Conservation (phyloP, 1,284 basidiomycete species). For the Apiotrichum laibachii region DNA sequence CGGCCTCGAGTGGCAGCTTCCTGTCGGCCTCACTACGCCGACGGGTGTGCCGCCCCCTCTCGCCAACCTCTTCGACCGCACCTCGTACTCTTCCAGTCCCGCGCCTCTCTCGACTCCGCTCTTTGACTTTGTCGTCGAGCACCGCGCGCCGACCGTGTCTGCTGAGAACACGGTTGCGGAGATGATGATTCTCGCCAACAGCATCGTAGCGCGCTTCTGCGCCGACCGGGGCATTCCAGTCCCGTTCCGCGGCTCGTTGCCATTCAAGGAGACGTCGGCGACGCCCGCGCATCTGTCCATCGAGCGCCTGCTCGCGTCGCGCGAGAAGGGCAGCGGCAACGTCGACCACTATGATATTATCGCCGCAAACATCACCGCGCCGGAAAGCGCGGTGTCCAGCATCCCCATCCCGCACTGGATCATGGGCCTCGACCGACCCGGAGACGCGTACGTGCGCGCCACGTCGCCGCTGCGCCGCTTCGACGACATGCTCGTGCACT, state of each 20-base stretch:
- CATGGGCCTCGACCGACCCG: slow-evolving; percentile 59
- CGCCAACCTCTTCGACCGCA: slow-evolving; percentile 21
- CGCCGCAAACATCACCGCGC: slow-evolving; percentile 1
- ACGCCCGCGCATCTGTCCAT: slow-evolving; percentile 4
- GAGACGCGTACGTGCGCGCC: slow-evolving; percentile 69
- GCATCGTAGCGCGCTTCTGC: slow-evolving; percentile 72
- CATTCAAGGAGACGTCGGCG: slow-evolving; percentile 38
- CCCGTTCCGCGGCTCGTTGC: slow-evolving; percentile 60
- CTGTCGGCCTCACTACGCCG: background rate
- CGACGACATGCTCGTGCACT: slow-evolving; percentile 80
- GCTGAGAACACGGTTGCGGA: slow-evolving; percentile 64
- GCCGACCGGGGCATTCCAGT: slow-evolving; percentile 63
- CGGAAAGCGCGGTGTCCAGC: background rate
- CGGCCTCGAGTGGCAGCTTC: slow-evolving; percentile 35
- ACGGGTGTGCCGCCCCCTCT: background rate
- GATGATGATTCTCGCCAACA: slow-evolving; percentile 77
- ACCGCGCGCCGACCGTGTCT: background rate
- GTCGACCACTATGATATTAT: background rate
- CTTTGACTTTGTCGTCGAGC: background rate
- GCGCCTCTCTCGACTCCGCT: background rate
- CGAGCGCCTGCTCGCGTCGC: slow-evolving; percentile 11
- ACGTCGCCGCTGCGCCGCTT: slow-evolving; percentile 88
- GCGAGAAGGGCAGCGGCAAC: slow-evolving; percentile 1
- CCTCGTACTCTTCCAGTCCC: slow-evolving; percentile 32
- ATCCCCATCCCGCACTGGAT: slow-evolving; percentile 58